Evolutionary conservation across 441 rosid species (phyloP).

Genomic region (Corymbia calophylla): DNA sequence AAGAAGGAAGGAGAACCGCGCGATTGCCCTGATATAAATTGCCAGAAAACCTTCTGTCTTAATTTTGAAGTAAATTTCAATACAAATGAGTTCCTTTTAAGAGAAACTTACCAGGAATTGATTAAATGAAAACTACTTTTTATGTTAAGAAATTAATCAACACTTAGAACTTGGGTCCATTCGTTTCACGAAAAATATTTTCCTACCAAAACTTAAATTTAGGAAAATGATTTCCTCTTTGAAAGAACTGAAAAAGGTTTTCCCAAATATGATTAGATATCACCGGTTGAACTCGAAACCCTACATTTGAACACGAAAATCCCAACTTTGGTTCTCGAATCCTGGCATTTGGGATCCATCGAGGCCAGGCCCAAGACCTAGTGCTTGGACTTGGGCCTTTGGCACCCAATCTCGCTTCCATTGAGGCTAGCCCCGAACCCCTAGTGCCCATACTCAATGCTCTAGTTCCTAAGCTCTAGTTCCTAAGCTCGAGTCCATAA

Average conservation of each 20-base stretch:
- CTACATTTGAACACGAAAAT: too few species aligned
- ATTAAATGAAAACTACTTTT: background rate
- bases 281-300: too few species aligned
- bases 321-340: accelerated
- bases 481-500: too few species aligned
- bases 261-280: too few species aligned
- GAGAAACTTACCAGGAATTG: background rate
- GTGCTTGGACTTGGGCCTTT: background rate
- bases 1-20: background rate
- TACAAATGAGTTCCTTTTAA: background rate
- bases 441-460: background rate
- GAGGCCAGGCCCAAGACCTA: background rate
- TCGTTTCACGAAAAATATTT: too few species aligned
- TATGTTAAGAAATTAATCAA: background rate
- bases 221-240: background rate
- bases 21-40: background rate
- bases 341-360: background rate
- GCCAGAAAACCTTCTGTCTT: background rate
- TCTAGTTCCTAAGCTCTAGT: too few species aligned
- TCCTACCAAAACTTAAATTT: background rate
- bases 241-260: too few species aligned
- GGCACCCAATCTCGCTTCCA: too few species aligned
- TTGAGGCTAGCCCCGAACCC: background rate
- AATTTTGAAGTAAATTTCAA: background rate
- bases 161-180: background rate